Percentiles rank a stretch among this genome's conserved stretches.
phyloP scores from a whole-genome alignment of 345 rosid genomes.

The Isatis tinctoria region DNA sequence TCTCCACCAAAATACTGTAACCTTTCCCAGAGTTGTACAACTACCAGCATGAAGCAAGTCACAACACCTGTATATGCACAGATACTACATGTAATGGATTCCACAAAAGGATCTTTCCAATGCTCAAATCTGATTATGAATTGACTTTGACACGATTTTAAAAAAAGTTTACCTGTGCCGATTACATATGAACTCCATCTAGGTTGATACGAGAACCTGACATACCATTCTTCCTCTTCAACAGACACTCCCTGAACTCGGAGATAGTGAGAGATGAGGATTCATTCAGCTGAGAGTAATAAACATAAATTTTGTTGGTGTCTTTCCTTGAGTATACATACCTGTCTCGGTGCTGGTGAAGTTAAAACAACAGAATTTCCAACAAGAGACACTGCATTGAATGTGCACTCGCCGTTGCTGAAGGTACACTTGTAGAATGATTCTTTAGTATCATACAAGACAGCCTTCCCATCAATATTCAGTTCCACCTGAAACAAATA shows the following conservation, averaged over 20 bases:
- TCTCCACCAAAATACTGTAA: conserved; percentile 27
- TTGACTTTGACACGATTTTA: neutral
- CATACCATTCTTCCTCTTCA: conserved; percentile 52
- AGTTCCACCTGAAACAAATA: conserved; percentile 56
- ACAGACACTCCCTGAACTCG: conserved; percentile 40
- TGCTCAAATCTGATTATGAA: neutral
- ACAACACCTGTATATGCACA: conserved; percentile 41
- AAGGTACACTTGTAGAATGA: conserved; percentile 76
- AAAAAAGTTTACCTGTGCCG: conserved; percentile 46
- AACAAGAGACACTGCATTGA: conserved; percentile 43
- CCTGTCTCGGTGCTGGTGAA: conserved; percentile 53
- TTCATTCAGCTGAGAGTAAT: neutral
- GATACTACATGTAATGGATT: neutral
- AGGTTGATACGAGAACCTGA: conserved; percentile 59
- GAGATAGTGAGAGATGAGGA: conserved; percentile 3
- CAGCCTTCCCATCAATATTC: conserved; percentile 46
- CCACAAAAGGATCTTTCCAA: neutral
- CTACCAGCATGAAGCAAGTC: conserved; percentile 46
- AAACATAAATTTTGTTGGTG: neutral
- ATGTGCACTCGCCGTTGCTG: conserved; percentile 41
- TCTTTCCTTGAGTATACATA: conserved; percentile 5
- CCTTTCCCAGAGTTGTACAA: conserved; percentile 47
- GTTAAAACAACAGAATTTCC: conserved; percentile 56
- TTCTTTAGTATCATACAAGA: conserved; percentile 56
- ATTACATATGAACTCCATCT: conserved; percentile 59